A percentile compares a stretch with the other conserved stretches of the same genome.
These are phyloP conservation scores for Priceomyces medius DNA, from an alignment of 805 yeast genomes.

Conservation along the genomic window DNA sequence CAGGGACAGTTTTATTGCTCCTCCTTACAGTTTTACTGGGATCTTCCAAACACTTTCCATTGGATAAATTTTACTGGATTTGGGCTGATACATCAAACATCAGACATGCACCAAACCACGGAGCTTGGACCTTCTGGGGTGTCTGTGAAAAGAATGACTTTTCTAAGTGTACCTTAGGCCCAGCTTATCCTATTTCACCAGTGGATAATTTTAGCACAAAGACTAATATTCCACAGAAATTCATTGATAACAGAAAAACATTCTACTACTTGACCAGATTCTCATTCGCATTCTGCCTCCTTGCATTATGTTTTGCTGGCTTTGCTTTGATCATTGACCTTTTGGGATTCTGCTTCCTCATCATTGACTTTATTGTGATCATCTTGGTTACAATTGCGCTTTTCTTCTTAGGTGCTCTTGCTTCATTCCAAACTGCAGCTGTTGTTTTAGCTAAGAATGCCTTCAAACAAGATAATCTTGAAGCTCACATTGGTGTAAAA, in stretches of 20 bases:
- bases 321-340: conserved; percentile 56
- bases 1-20: conserved; percentile 40
- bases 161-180: conserved; percentile 48
- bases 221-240: conserved; percentile 51
- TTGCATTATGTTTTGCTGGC: conserved; percentile 62
- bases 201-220: conserved; percentile 62
- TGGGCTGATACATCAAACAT: conserved; percentile 67
- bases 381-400: conserved; percentile 52
- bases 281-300: conserved; percentile 59
- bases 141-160: conserved; percentile 61
- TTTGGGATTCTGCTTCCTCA: conserved; percentile 54
- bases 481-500: conserved; percentile 54
- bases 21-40: conserved; percentile 72
- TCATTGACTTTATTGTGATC: conserved; percentile 54
- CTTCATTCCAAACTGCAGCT: conserved; percentile 72
- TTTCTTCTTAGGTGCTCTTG: conserved; percentile 59
- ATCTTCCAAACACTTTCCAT: conserved; percentile 52
- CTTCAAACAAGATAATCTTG: conserved; percentile 49
- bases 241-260: conserved; percentile 52
- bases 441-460: conserved; percentile 72
- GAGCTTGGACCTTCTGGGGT: conserved; percentile 86
- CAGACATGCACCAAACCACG: conserved; percentile 44
- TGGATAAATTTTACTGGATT: conserved; percentile 75
- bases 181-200: conserved; percentile 89
- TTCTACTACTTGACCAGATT: conserved; percentile 67